These are phyloP conservation scores for Dactylellina haptotyla DNA, from an alignment of 2,329 filamentous ascomycete species.

Conservation along the genomic window DNA sequence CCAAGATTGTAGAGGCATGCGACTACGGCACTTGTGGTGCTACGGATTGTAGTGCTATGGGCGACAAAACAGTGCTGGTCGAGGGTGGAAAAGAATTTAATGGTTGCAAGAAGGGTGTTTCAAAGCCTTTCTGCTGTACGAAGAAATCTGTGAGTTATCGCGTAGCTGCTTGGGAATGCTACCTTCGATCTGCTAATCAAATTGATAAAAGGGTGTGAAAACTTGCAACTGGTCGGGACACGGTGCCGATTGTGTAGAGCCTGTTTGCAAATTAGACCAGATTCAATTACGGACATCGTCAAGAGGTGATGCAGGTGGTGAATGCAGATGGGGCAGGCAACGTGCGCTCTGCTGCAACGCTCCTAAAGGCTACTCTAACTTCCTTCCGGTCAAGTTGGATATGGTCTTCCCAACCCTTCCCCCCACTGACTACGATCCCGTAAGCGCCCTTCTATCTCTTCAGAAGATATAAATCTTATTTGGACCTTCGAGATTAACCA, in stretches of 20 bases:
- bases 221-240: slow-evolving; percentile 62
- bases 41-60: slow-evolving; percentile 34
- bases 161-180: slow-evolving; percentile 1
- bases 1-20: slow-evolving; percentile 30
- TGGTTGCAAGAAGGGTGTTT: slow-evolving; percentile 32
- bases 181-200: slow-evolving; percentile 11
- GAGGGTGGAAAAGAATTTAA: slow-evolving; percentile 35
- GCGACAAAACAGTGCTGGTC: slow-evolving; percentile 36
- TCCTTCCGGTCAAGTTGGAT: slow-evolving; percentile 61
- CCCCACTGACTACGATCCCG: slow-evolving; percentile 55
- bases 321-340: slow-evolving; percentile 55
- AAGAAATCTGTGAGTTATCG: slow-evolving; percentile 38
- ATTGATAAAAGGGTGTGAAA: slow-evolving; percentile 53
- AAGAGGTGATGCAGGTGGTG: slow-evolving; percentile 58
- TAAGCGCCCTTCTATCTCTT: slow-evolving; percentile 9
- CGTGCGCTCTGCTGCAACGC: slow-evolving; percentile 60
- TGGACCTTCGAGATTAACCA: slow-evolving; percentile 7
- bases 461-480: slow-evolving; percentile 5
- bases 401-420: slow-evolving; percentile 61
- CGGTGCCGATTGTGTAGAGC: slow-evolving; percentile 60
- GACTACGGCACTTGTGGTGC: slow-evolving; percentile 37
- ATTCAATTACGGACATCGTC: slow-evolving; percentile 59
- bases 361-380: slow-evolving; percentile 57
- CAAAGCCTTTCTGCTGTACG: slow-evolving; percentile 40
- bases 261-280: slow-evolving; percentile 58